A percentile compares a stretch with the other conserved stretches of the same genome.
Conservation (phyloP, 176 grass and related monocot species). For the Themeda triandra region DNA sequence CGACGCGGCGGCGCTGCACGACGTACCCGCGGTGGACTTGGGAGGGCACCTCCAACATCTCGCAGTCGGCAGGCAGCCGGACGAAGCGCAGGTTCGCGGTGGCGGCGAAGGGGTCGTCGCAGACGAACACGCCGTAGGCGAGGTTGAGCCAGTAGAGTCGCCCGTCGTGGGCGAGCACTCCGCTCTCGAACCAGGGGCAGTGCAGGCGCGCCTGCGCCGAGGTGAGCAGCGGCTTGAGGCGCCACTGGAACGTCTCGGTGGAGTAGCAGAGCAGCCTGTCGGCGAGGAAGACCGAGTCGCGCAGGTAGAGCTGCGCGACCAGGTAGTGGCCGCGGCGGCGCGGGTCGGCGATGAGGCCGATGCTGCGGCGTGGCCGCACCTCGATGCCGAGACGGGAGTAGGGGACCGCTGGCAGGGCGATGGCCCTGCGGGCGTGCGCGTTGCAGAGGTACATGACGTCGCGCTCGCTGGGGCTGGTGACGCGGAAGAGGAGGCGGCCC, state of each 20-base stretch:
- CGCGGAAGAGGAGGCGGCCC: too few species aligned
- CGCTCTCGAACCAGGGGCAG: too few species aligned
- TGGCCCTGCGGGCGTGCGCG: not conserved
- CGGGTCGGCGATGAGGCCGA: not conserved
- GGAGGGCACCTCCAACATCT: too few species aligned
- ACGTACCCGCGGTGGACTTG: too few species aligned
- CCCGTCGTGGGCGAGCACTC: too few species aligned
- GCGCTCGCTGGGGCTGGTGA: not conserved
- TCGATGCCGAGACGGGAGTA: not conserved
- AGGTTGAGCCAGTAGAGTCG: too few species aligned
- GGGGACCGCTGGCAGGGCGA: not conserved
- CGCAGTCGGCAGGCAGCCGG: too few species aligned
- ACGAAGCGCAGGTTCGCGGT: too few species aligned
- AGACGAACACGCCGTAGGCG: too few species aligned
- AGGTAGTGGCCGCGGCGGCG: not conserved
- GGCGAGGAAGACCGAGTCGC: not conserved
- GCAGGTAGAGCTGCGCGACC: not conserved
- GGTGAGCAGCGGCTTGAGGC: not conserved
- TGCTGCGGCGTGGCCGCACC: not conserved
- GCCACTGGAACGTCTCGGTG: not conserved
- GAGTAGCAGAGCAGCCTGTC: not conserved
- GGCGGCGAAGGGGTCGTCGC: too few species aligned
- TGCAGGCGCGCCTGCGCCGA: not conserved
- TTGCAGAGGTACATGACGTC: constrained; percentile 3
- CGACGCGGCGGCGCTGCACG: not conserved